Conservation (phyloP, 2,329 filamentous ascomycete species). For the Fusarium euwallaceae region DNA sequence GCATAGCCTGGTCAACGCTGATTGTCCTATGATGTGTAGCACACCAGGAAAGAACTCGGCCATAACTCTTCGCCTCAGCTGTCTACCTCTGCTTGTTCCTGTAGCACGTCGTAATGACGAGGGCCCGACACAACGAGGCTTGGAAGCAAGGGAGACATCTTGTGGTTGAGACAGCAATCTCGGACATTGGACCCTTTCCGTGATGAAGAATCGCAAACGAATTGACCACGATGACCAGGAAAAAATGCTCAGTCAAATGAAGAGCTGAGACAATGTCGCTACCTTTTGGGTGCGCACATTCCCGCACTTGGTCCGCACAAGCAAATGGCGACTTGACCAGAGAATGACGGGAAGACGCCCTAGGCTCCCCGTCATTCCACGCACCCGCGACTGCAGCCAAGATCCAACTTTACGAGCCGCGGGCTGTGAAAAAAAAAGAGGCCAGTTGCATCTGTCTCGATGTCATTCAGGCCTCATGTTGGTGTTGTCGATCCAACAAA, state of each 20-base stretch:
- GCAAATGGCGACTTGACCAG: not conserved
- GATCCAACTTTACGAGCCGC: conserved; percentile 9
- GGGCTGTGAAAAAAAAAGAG: not conserved
- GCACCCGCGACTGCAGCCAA: not conserved
- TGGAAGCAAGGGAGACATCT: conserved; percentile 34
- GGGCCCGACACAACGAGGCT: conserved; percentile 9
- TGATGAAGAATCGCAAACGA: not conserved
- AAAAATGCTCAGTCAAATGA: conserved; percentile 30
- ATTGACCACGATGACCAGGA: not conserved
- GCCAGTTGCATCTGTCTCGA: conserved; percentile 1
- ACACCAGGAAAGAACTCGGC: conserved; percentile 15
- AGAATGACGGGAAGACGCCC: not conserved
- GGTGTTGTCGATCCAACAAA: conserved; percentile 8
- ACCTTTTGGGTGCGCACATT: conserved; percentile 12
- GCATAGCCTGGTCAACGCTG: not conserved
- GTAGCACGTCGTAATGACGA: conserved; percentile 30
- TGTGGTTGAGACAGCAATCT: conserved; percentile 27
- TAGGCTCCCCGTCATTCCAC: conserved; percentile 34
- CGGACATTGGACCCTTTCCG: conserved; percentile 9
- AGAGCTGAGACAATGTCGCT: conserved; percentile 31
- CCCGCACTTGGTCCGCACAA: conserved; percentile 14
- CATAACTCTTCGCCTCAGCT: conserved; percentile 21
- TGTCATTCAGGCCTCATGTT: conserved; percentile 4
- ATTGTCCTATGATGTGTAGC: conserved; percentile 12
- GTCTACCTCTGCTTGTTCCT: conserved; percentile 19